phyloP scores from a whole-genome alignment of 2,329 filamentous ascomycete genomes.

The Aphanocladium album region DNA sequence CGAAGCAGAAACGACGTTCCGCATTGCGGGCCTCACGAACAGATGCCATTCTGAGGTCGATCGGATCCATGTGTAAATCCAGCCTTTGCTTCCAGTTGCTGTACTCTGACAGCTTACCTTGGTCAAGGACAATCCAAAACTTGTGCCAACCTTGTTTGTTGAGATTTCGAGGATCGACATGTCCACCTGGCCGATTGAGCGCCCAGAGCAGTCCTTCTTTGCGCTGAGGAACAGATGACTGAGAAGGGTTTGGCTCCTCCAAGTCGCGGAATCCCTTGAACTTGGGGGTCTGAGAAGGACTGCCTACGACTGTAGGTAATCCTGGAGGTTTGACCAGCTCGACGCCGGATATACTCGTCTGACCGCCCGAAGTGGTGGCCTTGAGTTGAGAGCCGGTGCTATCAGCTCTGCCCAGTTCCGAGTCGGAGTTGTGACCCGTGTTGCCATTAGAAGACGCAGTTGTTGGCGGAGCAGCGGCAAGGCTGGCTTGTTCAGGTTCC shows the following conservation, averaged over 20 bases:
- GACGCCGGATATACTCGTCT: slow-evolving; percentile 27
- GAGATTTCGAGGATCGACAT: slow-evolving; percentile 89
- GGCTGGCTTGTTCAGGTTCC: slow-evolving; percentile 59
- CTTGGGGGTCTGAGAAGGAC: slow-evolving; percentile 50
- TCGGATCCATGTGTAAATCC: slow-evolving; percentile 95
- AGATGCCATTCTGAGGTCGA: slow-evolving; percentile 93
- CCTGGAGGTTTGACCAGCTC: slow-evolving; percentile 56
- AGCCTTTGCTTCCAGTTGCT: slow-evolving; percentile 99
- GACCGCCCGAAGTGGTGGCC: slow-evolving; percentile 41
- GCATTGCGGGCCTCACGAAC: slow-evolving; percentile 93
- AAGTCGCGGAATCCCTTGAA: slow-evolving; percentile 93
- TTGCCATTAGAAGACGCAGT: slow-evolving; percentile 38
- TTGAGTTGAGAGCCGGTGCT: slow-evolving; percentile 67
- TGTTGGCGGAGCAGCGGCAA: slow-evolving; percentile 30
- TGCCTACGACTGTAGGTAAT: slow-evolving; percentile 43
- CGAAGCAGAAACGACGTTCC: slow-evolving; percentile 93
- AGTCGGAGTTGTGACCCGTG: slow-evolving; percentile 52
- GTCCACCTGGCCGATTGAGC: slow-evolving; percentile 83
- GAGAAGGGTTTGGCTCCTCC: slow-evolving; percentile 70
- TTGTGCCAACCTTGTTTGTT: slow-evolving; percentile 99
- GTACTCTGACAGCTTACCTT: slow-evolving; percentile 94
- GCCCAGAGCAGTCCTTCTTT: slow-evolving; percentile 97
- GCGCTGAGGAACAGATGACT: slow-evolving; percentile 54
- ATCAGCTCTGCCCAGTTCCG: slow-evolving; percentile 66
- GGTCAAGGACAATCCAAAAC: slow-evolving; percentile 98